Percentiles rank a stretch among this genome's conserved stretches.
Evolutionary conservation across 768 basidiomycete genomes (phyloP).

Genomic region (Serendipita sp.): DNA sequence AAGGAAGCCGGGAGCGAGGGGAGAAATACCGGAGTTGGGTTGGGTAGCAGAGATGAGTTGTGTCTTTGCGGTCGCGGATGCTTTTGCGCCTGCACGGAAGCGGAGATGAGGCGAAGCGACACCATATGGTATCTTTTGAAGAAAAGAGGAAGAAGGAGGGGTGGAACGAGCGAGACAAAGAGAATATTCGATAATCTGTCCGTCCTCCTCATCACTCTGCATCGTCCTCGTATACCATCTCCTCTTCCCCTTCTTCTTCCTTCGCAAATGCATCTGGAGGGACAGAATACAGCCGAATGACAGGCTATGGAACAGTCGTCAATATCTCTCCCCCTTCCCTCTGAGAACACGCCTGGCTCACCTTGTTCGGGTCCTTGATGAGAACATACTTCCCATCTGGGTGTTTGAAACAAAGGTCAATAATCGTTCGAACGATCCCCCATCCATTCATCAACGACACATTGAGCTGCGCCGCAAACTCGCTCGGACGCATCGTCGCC

Average conservation of each 20-base stretch:
- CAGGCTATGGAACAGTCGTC: slow-evolving; percentile 40
- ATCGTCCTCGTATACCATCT: slow-evolving; percentile 27
- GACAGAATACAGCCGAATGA: slow-evolving; percentile 88
- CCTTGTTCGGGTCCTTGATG: slow-evolving; percentile 96
- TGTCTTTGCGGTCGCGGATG: no score
- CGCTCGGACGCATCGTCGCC: slow-evolving; percentile 82
- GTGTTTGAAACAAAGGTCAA: slow-evolving; percentile 90
- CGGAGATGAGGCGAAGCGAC: no score
- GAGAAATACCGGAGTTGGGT: no score
- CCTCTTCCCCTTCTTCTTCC: slow-evolving; percentile 51
- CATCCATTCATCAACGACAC: slow-evolving; percentile 91
- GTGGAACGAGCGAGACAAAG: no score
- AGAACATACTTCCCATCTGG: slow-evolving; percentile 97
- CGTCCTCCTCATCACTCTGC: slow-evolving; percentile 16
- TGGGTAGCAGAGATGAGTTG: no score
- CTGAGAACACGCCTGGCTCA: slow-evolving; percentile 23
- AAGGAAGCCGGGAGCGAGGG: no score
- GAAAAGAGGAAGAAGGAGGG: no score
- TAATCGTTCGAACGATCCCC: slow-evolving; percentile 94
- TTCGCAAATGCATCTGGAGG: slow-evolving; percentile 73
- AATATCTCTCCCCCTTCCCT: slow-evolving; percentile 10
- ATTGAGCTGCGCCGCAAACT: slow-evolving; percentile 91
- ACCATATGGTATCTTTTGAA: no score
- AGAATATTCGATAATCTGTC: no score
- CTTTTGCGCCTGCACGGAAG: no score